Percentiles rank a stretch among this genome's conserved stretches.
phyloP scores from a whole-genome alignment of 78 protist genomes.

The Dictyostelium brefeldianum region DNA sequence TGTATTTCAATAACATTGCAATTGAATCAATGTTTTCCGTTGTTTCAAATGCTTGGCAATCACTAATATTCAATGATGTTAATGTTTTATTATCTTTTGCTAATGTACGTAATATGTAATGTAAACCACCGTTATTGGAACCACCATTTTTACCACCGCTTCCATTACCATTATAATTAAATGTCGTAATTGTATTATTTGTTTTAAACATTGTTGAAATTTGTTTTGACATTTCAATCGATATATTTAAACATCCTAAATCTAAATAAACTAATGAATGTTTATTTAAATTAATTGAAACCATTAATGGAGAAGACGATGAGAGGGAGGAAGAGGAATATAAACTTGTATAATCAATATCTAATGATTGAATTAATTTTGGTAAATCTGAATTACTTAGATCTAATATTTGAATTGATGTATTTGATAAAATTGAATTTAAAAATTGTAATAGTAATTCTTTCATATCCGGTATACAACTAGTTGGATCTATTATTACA shows the following conservation, averaged over 20 bases:
- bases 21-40: neutral
- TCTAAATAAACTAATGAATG: conserved; percentile 18
- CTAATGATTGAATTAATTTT: neutral
- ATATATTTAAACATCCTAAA: conserved; percentile 8
- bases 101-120: neutral
- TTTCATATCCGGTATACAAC: too few relatives aligned
- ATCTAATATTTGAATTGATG: neutral
- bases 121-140: neutral
- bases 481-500: neutral
- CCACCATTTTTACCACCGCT: neutral
- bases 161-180: conserved; percentile 25
- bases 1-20: neutral
- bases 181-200: neutral
- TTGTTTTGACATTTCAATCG: neutral
- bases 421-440: neutral
- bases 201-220: neutral
- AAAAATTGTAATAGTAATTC: neutral
- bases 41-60: neutral
- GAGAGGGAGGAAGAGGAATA: too few relatives aligned
- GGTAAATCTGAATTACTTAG: neutral
- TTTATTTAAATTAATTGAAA: neutral
- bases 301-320: too few relatives aligned
- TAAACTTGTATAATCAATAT: too few relatives aligned
- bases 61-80: conserved; percentile 8
- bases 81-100: neutral